Conservation (phyloP, 2,329 filamentous ascomycete species). For the Aureobasidium sp. region DNA sequence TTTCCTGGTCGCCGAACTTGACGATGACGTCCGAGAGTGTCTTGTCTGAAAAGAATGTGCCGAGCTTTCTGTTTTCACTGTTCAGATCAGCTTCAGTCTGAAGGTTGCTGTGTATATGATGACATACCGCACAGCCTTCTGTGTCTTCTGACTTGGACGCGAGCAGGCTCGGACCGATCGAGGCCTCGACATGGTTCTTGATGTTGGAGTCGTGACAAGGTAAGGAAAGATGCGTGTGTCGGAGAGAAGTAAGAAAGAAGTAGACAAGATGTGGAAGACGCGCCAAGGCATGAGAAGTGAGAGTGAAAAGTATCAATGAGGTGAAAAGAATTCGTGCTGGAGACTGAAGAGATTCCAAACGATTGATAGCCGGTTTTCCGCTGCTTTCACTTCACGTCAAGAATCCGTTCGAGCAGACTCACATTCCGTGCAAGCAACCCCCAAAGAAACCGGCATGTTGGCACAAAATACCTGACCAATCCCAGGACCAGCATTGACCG, state of each 20-base stretch:
- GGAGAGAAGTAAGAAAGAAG: background rate
- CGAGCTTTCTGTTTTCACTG: background rate
- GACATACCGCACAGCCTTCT: background rate
- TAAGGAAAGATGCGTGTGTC: background rate
- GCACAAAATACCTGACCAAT: background rate
- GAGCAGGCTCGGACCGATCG: background rate
- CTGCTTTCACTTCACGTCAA: background rate
- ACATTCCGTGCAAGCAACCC: constrained; percentile 19
- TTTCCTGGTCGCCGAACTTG: background rate
- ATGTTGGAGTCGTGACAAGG: background rate
- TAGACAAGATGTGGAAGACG: background rate
- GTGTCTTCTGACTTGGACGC: background rate
- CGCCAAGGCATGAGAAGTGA: background rate
- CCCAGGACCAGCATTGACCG: background rate
- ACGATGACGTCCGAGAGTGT: background rate
- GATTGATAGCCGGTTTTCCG: too few relatives aligned
- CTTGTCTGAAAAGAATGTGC: background rate
- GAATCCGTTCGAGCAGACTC: background rate
- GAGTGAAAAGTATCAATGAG: background rate
- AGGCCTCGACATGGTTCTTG: background rate
- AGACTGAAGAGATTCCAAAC: too few relatives aligned
- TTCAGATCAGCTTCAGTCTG: background rate
- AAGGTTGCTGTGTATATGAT: background rate
- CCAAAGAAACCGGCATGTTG: background rate
- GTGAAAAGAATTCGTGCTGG: too few relatives aligned